Evolutionary conservation across 306 rosid genomes (phyloP), one percentile per base, ranked within the genome.

Genomic region (Inga laurina): DNA sequence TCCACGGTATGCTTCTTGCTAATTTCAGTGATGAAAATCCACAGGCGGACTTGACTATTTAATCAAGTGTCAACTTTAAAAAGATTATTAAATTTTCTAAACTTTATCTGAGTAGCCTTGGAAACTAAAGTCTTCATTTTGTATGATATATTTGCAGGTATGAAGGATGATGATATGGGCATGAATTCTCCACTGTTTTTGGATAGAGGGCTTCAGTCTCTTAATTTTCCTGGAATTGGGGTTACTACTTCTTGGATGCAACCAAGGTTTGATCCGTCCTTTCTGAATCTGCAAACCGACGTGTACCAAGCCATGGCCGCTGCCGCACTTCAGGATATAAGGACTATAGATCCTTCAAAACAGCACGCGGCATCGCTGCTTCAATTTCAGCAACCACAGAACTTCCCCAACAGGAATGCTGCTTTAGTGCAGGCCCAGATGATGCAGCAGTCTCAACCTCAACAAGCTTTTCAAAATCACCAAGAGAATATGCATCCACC

Each of bases 251-350:
- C 98, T 76, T 96, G 98, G 97, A 90, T 94, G 97, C 99, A 92
- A 87, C 95, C 92, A 32, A 89, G 98, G 87, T 83, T 92, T 49
- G 98, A 96, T 77, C 89, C 93, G 39, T 86, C 98, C 74, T 79
- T 96, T 93, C 85, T 91, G 69, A 94, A 93, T 75, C 48, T 94
- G 93, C 98, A 88, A 75, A 71, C 97, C 18, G 99, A 96, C 68
- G 81, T 94, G 91, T 92, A 92, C 85, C 99, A 96, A 83, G 95
- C 97, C 62, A 93, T 91, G 87, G 97, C 98, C 64, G 92, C 99
- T 71, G 93, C 98, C 62, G 97, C 98, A 21, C 93, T 92, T 75
- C 99, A 94, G 86, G 99, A 96, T 77, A 93, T 91, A 90, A 89
- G 99, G 88, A 82, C 83, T 4, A 65, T 88, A 8, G 97, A 94